Conservation (phyloP, 1,139 yeast genomes). For the Suhomyces bolitotheri region DNA sequence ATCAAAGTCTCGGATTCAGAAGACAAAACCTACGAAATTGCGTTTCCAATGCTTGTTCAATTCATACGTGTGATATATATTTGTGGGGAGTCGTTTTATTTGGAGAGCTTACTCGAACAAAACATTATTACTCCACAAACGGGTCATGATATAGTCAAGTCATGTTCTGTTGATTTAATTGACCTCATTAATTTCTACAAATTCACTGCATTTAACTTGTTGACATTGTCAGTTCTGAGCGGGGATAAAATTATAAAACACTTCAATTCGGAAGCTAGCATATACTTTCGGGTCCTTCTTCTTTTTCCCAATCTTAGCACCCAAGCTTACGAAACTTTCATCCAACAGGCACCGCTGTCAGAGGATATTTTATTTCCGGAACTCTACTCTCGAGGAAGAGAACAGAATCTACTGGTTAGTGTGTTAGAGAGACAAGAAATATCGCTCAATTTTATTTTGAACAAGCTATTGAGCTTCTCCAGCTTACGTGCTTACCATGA, state of each 20-base stretch:
- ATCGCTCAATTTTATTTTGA: constrained; percentile 33
- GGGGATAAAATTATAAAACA: constrained; percentile 2
- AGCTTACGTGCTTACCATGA: constrained; percentile 24
- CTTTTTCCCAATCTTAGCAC: constrained; percentile 28
- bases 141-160: constrained; percentile 17
- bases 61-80: constrained; percentile 26
- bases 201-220: constrained; percentile 34
- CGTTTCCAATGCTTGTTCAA: constrained; percentile 23
- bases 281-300: constrained; percentile 28
- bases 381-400: constrained; percentile 4
- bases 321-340: constrained; percentile 15
- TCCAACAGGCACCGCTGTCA: constrained; percentile 4
- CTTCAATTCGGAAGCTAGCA: constrained; percentile 25
- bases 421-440: constrained; percentile 34
- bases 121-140: constrained; percentile 6
- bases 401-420: constrained; percentile 15
- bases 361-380: constrained; percentile 10
- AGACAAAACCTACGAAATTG: constrained; percentile 4
- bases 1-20: constrained; percentile 8
- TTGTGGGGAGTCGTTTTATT: constrained; percentile 24
- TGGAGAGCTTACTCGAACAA: constrained; percentile 20
- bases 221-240: constrained; percentile 21
- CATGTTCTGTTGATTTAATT: constrained; percentile 18
- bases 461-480: constrained; percentile 25
- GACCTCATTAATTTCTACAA: constrained; percentile 31